Evolutionary conservation across 352 stramenopile genomes (phyloP), one percentile per base, ranked within the genome.

Genomic region (Elongisporangium senticosum): DNA sequence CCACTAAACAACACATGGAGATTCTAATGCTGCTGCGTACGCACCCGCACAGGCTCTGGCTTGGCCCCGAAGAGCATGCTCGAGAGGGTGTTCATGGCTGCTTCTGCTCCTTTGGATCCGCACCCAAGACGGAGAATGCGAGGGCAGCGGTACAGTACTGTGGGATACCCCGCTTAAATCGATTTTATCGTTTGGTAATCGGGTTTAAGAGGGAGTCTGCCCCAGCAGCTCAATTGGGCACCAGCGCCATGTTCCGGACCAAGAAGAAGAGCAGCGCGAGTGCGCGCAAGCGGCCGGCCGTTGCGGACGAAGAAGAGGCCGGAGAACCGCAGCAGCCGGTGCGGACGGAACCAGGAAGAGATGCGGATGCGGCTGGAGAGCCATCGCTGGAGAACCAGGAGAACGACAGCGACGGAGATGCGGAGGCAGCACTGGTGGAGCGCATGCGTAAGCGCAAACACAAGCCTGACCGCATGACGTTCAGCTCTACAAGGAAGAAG

Each of bases 41-140:
- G 57, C 53, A 68, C 58, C 51, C 51, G 43, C 13, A 51, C 51
- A 17, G 62, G 64, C 23, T 23, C 52, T 15, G 69, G 61, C 64
- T 80, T 77, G 54, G 62, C 53, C 47, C 72, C 72, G 48, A 75
- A 75, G 51, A 74, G 49, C 66, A 76, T 69, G 54, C 52, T 71
- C 66, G 75, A 75, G 28, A 73, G 55, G 28, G 58, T 63, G 54
- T 77, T 61, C 72, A 80, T 80, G 37, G 24, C 26, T 20, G 19
- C 24, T 24, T 11, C 43, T 26, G 1, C 55, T 60, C 22, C 17
- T 26, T 59, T 55, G 33, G 33, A 43, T 43, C 8, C 13, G 33
- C 33, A 43, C 33, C 33, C 33, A 43, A 43, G 33, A 43, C 8
- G 11, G 33, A 43, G 33, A 43, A 43, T 43, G 33, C 15, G 33